Evolutionary conservation across 2,329 filamentous ascomycete species (phyloP), one percentile per base, ranked within the genome.

Genomic region (Magnaporthiopsis rhizophila): DNA sequence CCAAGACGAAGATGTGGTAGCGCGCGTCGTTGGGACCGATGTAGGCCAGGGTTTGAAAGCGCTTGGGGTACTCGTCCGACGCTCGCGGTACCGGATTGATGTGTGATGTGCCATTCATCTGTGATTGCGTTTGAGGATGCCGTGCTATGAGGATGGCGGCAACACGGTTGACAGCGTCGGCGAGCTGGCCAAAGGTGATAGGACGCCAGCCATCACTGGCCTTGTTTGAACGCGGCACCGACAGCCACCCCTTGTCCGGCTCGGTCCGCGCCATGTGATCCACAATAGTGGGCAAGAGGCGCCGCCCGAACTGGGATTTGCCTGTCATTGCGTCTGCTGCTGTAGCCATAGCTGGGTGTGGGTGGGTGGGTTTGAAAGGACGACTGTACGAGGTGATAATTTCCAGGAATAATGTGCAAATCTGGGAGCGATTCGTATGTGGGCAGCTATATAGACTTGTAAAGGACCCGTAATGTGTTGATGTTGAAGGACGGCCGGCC

Each of bases 21-120:
- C 72, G 72, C 0, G 69, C 65, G 61, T 74, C 72, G 64, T 68
- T 72, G 56, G 77, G 77, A 0, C 79, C 80, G 62, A 81, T 75
- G 68, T 80, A 83, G 3, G 78, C 76, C 34, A 82, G 72, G 0
- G 77, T 80, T 1, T 75, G 76, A 62, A 74, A 74, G 21, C 2
- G 67, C 61, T 3, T 58, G 57, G 26, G 5, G 13, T 32, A 18
- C 24, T 32, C 56, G 6, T 38, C 45, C 45, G 45, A 53, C 3
- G 45, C 18, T 21, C 4, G 21, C 8, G n/a, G 45, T 6, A 9
- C n/a, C 7, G 58, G 9, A 18, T 24, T 32, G 6, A 18, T 24
- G 2, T 38, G 28, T 24, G 60, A 34, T 3, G 50, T 53, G 8
- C 38, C 18, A 12, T 30, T 53, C 6, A 28, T 26, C 13, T 45